Base-by-base conservation (phyloP, 331 rosid species). In the Rhamnella rubrinervis region DNA sequence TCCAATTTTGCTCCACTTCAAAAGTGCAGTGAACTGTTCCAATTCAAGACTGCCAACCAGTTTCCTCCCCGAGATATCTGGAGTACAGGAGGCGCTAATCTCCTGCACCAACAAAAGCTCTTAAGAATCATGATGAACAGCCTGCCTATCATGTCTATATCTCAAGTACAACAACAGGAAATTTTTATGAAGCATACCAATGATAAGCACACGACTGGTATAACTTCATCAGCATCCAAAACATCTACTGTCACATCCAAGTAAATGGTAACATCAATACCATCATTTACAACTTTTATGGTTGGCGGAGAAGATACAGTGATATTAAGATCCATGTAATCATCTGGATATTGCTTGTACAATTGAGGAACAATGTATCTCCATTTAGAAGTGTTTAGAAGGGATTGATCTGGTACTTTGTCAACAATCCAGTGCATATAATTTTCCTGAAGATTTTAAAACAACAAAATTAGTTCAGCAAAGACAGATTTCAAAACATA, bases 1-100 rank as follows among this genome's bases (percentile, higher is more conserved):
- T n/a, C 96, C 98, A 67, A 93, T 84, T 79, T 80, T 84, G 79
- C 97, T 93, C 98, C 97, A 93, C 71, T 87, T 87, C 79, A 93
- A 80, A 67, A 66, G 2, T 49, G 88, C 62, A 2, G 83, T 59
- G 67, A 88, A 85, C 74, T 73, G 79, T 64, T 76, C 72, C 85
- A 93, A 70, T 68, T 63, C 75, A 67, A 91, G 87, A 41, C 65
- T 71, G 51, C 95, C 96, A 37, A 84, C 68, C 70, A 90, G 75
- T 55, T 72, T 77, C 71, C 81, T 87, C 55, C 67, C 64, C 39
- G 44, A 38, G 31, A 93, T 78, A 58, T 87, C 56, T 23, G 72
- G 86, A 63, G 84, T 75, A 71, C 80, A 63, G 8, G 89, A 79
- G 70, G 88, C 90, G 61, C 83, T 79, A 49, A 88, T 78, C 64